These are phyloP conservation scores for Smallanthus sonchifolius DNA, from an alignment of 129 eudicot genomes.

Conservation along the genomic window DNA sequence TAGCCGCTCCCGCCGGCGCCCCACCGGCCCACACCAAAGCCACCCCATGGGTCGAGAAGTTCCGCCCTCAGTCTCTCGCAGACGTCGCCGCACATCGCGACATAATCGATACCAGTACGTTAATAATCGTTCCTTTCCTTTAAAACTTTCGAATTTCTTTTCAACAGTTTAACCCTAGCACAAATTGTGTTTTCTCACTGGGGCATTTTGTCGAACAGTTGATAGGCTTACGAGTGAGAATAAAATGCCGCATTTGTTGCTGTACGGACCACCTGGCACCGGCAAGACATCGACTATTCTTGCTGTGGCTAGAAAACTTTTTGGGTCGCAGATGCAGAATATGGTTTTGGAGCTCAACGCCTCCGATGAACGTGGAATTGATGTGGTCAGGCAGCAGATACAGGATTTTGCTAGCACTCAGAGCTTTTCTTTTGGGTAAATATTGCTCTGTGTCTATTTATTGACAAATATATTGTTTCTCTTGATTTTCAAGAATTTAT, in stretches of 20 bases:
- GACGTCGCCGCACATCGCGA: slow-evolving; percentile 99
- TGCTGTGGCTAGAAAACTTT: slow-evolving; percentile 87
- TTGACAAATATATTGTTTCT: neutral
- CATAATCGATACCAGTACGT: slow-evolving; percentile 77
- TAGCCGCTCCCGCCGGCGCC: slow-evolving; percentile 27
- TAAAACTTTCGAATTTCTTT: neutral
- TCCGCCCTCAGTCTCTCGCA: slow-evolving; percentile 91
- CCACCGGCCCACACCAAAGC: slow-evolving; percentile 51
- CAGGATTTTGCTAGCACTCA: slow-evolving; percentile 99
- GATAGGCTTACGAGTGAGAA: slow-evolving; percentile 95
- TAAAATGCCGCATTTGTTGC: slow-evolving; percentile 83
- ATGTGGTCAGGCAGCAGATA: slow-evolving; percentile 97
- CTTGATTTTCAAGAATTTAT: neutral
- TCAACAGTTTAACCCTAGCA: neutral
- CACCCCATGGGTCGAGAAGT: slow-evolving; percentile 96
- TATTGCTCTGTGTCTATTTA: neutral
- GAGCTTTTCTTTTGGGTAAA: slow-evolving; percentile 90
- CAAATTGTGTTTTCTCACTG: neutral
- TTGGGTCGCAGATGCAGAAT: slow-evolving; percentile 76
- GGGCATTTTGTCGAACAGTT: slow-evolving; percentile 57
- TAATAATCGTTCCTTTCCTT: neutral
- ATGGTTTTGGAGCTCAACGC: slow-evolving; percentile 97
- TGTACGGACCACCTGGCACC: slow-evolving; percentile 98
- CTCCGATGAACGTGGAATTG: slow-evolving; percentile 96
- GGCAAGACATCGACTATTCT: slow-evolving; percentile 95